phyloP scores from a whole-genome alignment of 1,139 yeast species.

The Eremothecium gossypii region DNA sequence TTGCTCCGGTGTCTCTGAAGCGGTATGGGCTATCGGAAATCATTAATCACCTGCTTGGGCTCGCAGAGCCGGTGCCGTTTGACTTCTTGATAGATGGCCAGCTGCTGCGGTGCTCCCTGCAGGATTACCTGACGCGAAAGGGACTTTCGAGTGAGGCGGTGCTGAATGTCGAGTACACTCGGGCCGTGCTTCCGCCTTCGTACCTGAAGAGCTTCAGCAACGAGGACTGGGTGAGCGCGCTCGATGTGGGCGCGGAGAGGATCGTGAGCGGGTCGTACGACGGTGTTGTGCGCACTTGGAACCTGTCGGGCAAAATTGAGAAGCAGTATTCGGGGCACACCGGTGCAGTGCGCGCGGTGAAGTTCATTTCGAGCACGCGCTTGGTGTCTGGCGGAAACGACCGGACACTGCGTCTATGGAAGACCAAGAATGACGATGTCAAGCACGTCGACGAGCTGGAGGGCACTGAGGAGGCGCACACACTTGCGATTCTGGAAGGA shows the following conservation, averaged over 20 bases:
- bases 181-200: slow-evolving; percentile 90
- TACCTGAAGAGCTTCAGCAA: slow-evolving; percentile 80
- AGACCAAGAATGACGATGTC: slow-evolving; percentile 42
- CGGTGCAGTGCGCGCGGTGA: slow-evolving; percentile 73
- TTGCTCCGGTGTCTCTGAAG: slow-evolving; percentile 76
- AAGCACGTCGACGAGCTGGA: slow-evolving; percentile 23
- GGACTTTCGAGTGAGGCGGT: slow-evolving; percentile 81
- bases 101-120: slow-evolving; percentile 64
- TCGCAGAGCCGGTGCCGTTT: slow-evolving; percentile 68
- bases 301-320: slow-evolving; percentile 71
- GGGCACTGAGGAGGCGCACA: slow-evolving; percentile 58
- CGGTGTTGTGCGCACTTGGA: slow-evolving; percentile 87
- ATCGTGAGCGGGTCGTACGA: slow-evolving; percentile 89
- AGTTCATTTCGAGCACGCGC: slow-evolving; percentile 67
- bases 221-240: slow-evolving; percentile 92
- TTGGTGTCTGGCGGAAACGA: slow-evolving; percentile 85
- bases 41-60: slow-evolving; percentile 73
- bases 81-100: slow-evolving; percentile 87
- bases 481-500: slow-evolving; percentile 77
- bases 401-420: slow-evolving; percentile 84
- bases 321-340: slow-evolving; percentile 82
- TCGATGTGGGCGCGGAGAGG: slow-evolving; percentile 37
- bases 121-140: slow-evolving; percentile 64
- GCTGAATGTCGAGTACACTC: slow-evolving; percentile 75
- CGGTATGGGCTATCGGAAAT: slow-evolving; percentile 91